Base-by-base conservation (phyloP, 805 yeast species). In the Saturnispora dispora region DNA sequence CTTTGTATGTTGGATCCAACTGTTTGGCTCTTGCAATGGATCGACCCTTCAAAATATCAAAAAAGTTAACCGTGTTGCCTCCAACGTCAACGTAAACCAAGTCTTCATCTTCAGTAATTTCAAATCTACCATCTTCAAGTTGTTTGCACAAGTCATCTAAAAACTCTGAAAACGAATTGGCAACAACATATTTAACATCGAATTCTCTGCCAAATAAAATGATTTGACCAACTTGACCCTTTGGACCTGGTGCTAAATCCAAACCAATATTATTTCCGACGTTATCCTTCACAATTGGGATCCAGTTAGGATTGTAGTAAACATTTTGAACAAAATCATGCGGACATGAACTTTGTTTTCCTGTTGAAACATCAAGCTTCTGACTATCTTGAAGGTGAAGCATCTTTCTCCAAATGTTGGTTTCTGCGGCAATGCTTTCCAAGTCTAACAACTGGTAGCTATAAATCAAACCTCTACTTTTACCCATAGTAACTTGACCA, bases 201-300 rank as follows among this genome's bases (percentile, higher is more conserved):
- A 82, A 91, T 57, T 91, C 98, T 63, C 97, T 82, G 39, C 99
- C 99, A 66, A 87, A 91, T 50, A 90, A 63, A 55, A 91, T 91
- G 18, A 93, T 84, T 70, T 91, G 99, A 37, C 98, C 99, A 78
- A 85, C 81, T 52, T 72, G 75, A 44, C 96, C 96, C 27, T 70
- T 69, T 9, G 82, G 76, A 7, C 88, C 96, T 1, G 93, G 91
- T 2, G 87, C 82, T 53, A 91, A 74, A 69, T 91, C 99, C 15
- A 93, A 72, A 48, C 89, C 99, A 56, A 91, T 82, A 66, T 89
- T 90, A 70, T 91, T 91, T 45, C 99, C 99, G 22, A 81, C 83
- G 50, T 79, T 81, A 65, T 91, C 99, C 46, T 91, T 88, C 37
- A 87, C 80, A 48, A 91, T 67, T 3, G 99, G 98, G 53, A 91